These are phyloP conservation scores for Boletellus sp. DNA, from an alignment of 768 basidiomycete genomes.

Conservation along the genomic window DNA sequence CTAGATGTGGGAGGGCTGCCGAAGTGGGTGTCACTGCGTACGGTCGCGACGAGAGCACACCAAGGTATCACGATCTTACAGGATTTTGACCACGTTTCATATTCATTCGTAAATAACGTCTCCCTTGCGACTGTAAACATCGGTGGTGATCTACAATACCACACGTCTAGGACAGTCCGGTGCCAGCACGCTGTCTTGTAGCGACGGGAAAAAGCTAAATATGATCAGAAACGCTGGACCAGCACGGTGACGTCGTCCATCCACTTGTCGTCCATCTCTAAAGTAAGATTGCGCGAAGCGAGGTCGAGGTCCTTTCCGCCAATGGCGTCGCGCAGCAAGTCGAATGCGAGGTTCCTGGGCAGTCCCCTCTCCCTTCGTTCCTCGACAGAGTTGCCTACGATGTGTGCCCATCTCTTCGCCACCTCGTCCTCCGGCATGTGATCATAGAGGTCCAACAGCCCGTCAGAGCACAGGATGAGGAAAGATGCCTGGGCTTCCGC, in stretches of 20 bases:
- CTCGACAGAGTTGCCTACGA: slow-evolving; percentile 29
- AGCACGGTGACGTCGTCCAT: slow-evolving; percentile 48
- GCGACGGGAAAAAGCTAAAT: not conserved
- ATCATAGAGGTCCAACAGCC: slow-evolving; percentile 41
- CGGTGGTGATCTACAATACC: slow-evolving; percentile 6
- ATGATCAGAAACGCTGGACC: slow-evolving; percentile 36
- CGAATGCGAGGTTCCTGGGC: slow-evolving; percentile 36
- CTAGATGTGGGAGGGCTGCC: not conserved
- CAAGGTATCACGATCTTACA: not conserved
- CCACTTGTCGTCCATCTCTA: slow-evolving; percentile 50
- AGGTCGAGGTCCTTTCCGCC: slow-evolving; percentile 40
- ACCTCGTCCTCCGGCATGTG: slow-evolving; percentile 27
- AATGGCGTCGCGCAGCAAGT: slow-evolving; percentile 40
- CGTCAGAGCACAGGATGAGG: slow-evolving; percentile 46
- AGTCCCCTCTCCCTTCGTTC: slow-evolving; percentile 12
- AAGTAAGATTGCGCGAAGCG: slow-evolving; percentile 42
- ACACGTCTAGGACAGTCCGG: slow-evolving; percentile 4
- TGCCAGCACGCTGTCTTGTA: not conserved
- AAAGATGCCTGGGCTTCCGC: slow-evolving; percentile 21
- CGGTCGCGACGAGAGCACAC: not conserved
- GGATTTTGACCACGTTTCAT: slow-evolving; percentile 8
- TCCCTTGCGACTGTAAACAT: slow-evolving; percentile 9
- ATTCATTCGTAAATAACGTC: slow-evolving; percentile 12
- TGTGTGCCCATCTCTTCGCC: slow-evolving; percentile 34
- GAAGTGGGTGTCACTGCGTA: not conserved